Evolutionary conservation across 2,329 filamentous ascomycete genomes (phyloP), one percentile per base, ranked within the genome.

Genomic region (Parafenestella ontariensis): DNA sequence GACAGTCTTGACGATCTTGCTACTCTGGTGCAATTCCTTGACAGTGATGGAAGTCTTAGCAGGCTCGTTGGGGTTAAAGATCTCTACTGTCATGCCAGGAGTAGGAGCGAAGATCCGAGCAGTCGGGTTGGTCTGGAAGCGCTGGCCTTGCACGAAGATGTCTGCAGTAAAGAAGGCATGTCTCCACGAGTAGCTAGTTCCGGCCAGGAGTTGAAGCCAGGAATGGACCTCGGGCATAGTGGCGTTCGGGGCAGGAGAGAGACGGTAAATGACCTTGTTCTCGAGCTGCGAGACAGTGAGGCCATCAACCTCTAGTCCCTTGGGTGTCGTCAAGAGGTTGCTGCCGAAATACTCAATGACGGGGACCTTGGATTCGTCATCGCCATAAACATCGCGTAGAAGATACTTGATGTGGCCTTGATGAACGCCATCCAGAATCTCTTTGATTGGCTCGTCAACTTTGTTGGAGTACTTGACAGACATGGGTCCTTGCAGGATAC

Each of bases 91-190:
- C 76, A 98, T 87, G 42, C 95, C 95, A 29, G 88, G 88, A 13
- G 87, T 86, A 13, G 95, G 95, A 10, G 91, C 89, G 63, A 98
- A 94, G 55, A 99, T 92, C 52, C 94, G 88, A 74, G 89, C 90
- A 80, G 97, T 90, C 0, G 95, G 96, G 79, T 99, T 99, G 53
- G 92, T 96, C 81, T 98, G 92, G 81, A 96, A 98, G 72, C 96
- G 92, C 76, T 96, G 90, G 15, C 93, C 95, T 77, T 99, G 95
- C 4, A 97, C 91, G 62, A 97, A 89, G 24, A 97, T 90, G 64
- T 99, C 94, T 0, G 93, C 90, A 55, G 92, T 91, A 78, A 99
- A 94, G 55, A 99, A 87, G 24, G 95, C 95, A 72, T 97, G 92
- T 54, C 94, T 87, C 95, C 95, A 99, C 45, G 91, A 97, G 71